Conservation (phyloP, 2,329 filamentous ascomycete genomes). For the Alternaria triticimaculans region DNA sequence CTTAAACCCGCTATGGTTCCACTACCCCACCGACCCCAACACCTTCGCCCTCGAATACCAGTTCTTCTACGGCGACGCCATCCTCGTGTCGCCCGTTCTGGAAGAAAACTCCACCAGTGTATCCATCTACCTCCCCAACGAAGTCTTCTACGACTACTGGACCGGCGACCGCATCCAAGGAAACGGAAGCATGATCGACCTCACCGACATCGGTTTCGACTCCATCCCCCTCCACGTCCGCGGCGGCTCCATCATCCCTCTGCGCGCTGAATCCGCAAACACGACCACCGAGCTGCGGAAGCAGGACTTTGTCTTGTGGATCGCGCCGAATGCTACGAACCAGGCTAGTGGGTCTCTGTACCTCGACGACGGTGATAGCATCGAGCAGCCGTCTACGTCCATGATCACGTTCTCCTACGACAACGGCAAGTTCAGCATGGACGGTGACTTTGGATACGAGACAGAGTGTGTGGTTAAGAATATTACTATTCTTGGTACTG, state of each 20-base stretch:
- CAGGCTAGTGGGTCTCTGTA: conserved; percentile 73
- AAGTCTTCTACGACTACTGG: conserved; percentile 67
- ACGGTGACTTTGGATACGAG: conserved; percentile 63
- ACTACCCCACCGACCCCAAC: conserved; percentile 66
- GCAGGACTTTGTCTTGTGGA: conserved; percentile 73
- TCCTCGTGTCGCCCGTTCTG: conserved; percentile 64
- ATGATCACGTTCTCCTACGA: conserved; percentile 67
- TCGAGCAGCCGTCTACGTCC: conserved; percentile 64
- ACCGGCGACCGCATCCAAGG: conserved; percentile 59
- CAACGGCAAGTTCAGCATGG: conserved; percentile 59
- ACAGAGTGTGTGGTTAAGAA: conserved; percentile 33
- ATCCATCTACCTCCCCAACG: conserved; percentile 63
- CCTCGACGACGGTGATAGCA: conserved; percentile 75
- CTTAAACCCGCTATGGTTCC: conserved; percentile 73
- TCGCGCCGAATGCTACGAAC: conserved; percentile 68
- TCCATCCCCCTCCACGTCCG: conserved; percentile 70
- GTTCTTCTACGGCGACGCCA: conserved; percentile 64
- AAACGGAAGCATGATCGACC: conserved; percentile 52
- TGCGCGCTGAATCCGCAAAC: conserved; percentile 63
- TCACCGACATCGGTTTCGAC: conserved; percentile 58
- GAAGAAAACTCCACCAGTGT: conserved; percentile 61
- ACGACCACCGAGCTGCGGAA: conserved; percentile 69
- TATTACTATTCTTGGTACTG: conserved; percentile 34
- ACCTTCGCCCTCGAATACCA: conserved; percentile 61
- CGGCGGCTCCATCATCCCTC: conserved; percentile 68